Base-by-base conservation (phyloP, 345 rosid species). In the Hevea brasiliensis region DNA sequence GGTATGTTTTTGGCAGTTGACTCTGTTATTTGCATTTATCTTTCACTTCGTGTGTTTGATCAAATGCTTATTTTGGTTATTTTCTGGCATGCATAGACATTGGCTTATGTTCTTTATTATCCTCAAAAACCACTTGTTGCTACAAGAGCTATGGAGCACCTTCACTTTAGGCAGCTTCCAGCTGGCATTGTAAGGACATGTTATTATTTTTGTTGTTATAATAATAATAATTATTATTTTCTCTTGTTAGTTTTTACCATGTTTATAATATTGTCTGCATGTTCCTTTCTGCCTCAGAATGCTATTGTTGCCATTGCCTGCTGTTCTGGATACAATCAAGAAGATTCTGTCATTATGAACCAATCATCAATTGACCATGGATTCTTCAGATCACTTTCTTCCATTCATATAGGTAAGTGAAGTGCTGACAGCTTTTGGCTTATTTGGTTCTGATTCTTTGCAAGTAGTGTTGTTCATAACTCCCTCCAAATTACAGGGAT, bases 131-230 rank as follows among this genome's bases (percentile, higher is more conserved):
- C 98, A 40, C 94, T 95, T 74, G 99, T 95, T 79, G 92, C 99
- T 59, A 95, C 99, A 61, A 85, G 97, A 74, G 99, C 98, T 70
- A 95, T 95, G 99, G 99, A 95, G 82, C 99, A 95, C 73, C 99
- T 95, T 72, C 99, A 95, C 81, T 95, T 95, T 76, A 85, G 98
- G 93, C 98, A 95, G 82, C 98, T 95, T 82, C 99, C 98, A 27
- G 99, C 99, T 51, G 99, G 99, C 83, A 95, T 92, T 86, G 99
- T 95, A 78, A 85, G 85, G 75, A 67, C 74, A 45, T 60, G 41
- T 35, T 20, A 55, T 26, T 13, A 27, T 62, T 72, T 47, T 70
- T 50, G 21, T 47, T 3, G 42, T 63, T 11, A 15, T 7, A n/a
- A n/a, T n/a, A n/a, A n/a, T n/a, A n/a, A n/a, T n/a, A n/a, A n/a